phyloP scores from a whole-genome alignment of 805 yeast species.

The Schwanniomyces yamadae region DNA sequence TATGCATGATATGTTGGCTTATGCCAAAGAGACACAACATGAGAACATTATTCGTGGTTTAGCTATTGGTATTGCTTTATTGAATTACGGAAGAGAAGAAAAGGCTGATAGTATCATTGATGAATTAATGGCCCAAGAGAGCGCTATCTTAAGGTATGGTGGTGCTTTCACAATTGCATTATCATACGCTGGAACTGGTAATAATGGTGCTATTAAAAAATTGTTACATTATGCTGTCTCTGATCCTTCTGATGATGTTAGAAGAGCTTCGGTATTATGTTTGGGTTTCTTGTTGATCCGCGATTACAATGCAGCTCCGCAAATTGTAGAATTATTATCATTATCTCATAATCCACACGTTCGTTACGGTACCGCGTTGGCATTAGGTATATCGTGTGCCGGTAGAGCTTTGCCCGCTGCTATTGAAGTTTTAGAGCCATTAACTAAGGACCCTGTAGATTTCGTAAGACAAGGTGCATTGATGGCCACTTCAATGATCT shows the following conservation, averaged over 20 bases:
- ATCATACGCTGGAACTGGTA: slow-evolving; percentile 96
- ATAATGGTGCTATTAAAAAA: slow-evolving; percentile 80
- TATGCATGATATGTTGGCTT: slow-evolving; percentile 75
- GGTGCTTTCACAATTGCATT: slow-evolving; percentile 92
- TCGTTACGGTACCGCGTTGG: slow-evolving; percentile 97
- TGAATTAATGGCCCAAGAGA: slow-evolving; percentile 68
- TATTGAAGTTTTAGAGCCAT: slow-evolving; percentile 86
- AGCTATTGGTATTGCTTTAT: slow-evolving; percentile 83
- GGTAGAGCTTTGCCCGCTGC: slow-evolving; percentile 90
- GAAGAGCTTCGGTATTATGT: slow-evolving; percentile 92
- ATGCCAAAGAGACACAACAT: slow-evolving; percentile 94
- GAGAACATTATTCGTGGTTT: slow-evolving; percentile 93
- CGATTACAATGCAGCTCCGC: slow-evolving; percentile 90
- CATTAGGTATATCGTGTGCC: slow-evolving; percentile 95
- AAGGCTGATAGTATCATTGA: slow-evolving; percentile 70
- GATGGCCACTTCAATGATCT: slow-evolving; percentile 86
- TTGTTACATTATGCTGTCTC: slow-evolving; percentile 92
- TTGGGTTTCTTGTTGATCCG: slow-evolving; percentile 89
- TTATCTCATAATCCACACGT: slow-evolving; percentile 98
- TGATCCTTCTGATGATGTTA: slow-evolving; percentile 92
- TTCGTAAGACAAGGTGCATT: slow-evolving; percentile 98
- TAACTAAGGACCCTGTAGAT: slow-evolving; percentile 91
- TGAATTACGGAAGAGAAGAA: slow-evolving; percentile 83
- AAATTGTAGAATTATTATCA: slow-evolving; percentile 86
- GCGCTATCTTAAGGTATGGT: slow-evolving; percentile 87